Evolutionary conservation across 2,329 filamentous ascomycete species (phyloP), one percentile per base, ranked within the genome.

Genomic region (Cladosporium colombiae): DNA sequence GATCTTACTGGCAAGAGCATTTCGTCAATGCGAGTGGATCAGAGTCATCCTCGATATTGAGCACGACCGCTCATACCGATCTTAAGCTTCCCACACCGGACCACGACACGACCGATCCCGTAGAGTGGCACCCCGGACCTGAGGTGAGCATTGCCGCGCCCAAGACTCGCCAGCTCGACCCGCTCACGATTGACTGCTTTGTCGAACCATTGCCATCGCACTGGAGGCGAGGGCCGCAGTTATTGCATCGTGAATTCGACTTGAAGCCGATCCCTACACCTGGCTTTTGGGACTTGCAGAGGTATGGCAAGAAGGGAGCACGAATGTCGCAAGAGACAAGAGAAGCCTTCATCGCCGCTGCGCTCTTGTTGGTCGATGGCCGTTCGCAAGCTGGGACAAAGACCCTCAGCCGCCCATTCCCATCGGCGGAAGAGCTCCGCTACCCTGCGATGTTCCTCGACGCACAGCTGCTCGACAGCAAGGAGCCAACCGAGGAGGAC

Each of bases 361-460:
- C 73, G 0, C 49, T 80, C n/a, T 66, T 79, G 5, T 73, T 74
- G 63, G 66, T 79, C 1, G 74, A 77, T 59, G 68, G 69, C 2
- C 68, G 66, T 8, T 71, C 72, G 8, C 65, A 67, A 2, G 61
- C 70, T 1, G 49, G 59, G 2, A 23, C 68, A 5, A 68, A 72
- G 21, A 59, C 78, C 1, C 56, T 79, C 2, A 40, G 67, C 1
- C 61, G 62, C 2, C 73, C 75, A 1, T 79, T 77, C 49, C 71
- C 72, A 11, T 46, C 37, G 16, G 70, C 70, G 1, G 1, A 49
- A 7, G 58, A 67, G 1, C 69, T 73, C 31, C 53, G 77, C n/a
- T 79, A 74, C 61, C 76, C 78, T 8, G 56, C 72, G 13, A n/a
- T 78, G 0, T 76, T 74, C 55, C 74, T 79, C 13, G 76, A 78